Conservation (phyloP, 1,284 basidiomycete species). For the Apiotrichum sp. region DNA sequence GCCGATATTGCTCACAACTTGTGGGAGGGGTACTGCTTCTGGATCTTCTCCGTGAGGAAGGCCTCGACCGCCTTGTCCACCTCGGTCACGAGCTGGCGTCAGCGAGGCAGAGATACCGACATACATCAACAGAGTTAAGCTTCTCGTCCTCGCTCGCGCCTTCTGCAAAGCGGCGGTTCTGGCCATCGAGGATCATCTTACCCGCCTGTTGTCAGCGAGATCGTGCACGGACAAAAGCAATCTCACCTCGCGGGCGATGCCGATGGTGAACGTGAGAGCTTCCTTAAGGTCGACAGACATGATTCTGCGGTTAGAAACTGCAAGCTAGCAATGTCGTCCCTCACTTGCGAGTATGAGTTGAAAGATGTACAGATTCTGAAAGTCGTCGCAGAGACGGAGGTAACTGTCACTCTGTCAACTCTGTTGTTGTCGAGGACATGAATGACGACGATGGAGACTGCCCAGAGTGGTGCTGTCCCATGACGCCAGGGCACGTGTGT, state of each 20-base stretch:
- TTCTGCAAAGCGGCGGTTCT: constrained; percentile 46
- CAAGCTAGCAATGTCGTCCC: no score
- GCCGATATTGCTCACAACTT: constrained; percentile 59
- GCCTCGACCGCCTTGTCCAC: constrained; percentile 91
- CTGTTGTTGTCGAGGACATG: no score
- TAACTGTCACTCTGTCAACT: no score
- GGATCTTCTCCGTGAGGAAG: constrained; percentile 67
- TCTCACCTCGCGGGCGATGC: constrained; percentile 55
- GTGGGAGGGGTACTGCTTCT: constrained; percentile 65
- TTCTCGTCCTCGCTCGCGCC: constrained; percentile 66
- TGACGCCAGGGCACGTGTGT: neutral
- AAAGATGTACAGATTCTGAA: no score
- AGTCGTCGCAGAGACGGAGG: no score
- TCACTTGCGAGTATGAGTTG: no score
- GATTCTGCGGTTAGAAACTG: neutral
- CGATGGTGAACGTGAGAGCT: constrained; percentile 66
- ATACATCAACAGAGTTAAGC: constrained; percentile 75
- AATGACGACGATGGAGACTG: no score
- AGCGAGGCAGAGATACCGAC: constrained; percentile 1
- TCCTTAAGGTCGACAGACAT: constrained; percentile 53
- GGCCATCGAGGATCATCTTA: constrained; percentile 48
- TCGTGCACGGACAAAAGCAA: neutral
- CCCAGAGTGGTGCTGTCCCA: neutral
- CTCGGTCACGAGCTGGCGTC: constrained; percentile 72
- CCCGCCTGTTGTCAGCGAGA: constrained; percentile 41